Base-by-base conservation (phyloP, 495 filamentous ascomycete species). In the Penicillium lividum region DNA sequence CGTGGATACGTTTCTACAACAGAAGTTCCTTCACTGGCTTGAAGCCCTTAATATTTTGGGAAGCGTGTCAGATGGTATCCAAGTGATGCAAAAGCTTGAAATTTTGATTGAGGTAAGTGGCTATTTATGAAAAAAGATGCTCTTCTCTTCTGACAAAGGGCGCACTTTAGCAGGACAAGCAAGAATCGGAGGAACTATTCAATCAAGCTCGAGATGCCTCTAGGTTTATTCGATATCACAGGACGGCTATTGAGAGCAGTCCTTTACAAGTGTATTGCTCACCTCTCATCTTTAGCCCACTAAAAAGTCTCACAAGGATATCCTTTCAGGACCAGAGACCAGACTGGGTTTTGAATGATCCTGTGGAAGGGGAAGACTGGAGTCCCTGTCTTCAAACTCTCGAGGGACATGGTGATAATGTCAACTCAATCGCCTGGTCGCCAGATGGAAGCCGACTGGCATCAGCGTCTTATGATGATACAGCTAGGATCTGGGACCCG, bases 1-100 rank as follows among this genome's bases (percentile, higher is more conserved):
- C 27, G 9, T 50, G 22, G 13, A 45, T 46, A 13, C 13, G 4
- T 56, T 56, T 56, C 43, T 47, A 56, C 15, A 56, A 27, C 7
- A 47, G 16, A 45, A 30, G 51, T 69, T 62, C 34, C 64, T 73
- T 50, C 58, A 75, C 59, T 73, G 65, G 71, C 63, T 73, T 8
- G 72, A 76, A 53, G 66, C 66, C 57, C 65, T 76, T 48, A 68
- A 66, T 47, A 63, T 71, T 33, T 59, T 64, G 33, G 55, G 44
- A 52, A 62, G 63, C 42, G 54, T 73, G 38, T 62, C 64, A 44
- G 42, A 54, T 30, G 64, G 61, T 28, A 58, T 73, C 42, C 15
- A 13, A 49, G 53, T 44, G 36, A 62, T 62, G 34, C 7, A n/a
- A 34, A 62, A 51, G 48, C 52, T 59, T 25, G 40, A 58, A 33